phyloP scores from a whole-genome alignment of 2,329 filamentous ascomycete genomes.

The Penicillium janthinellum region DNA sequence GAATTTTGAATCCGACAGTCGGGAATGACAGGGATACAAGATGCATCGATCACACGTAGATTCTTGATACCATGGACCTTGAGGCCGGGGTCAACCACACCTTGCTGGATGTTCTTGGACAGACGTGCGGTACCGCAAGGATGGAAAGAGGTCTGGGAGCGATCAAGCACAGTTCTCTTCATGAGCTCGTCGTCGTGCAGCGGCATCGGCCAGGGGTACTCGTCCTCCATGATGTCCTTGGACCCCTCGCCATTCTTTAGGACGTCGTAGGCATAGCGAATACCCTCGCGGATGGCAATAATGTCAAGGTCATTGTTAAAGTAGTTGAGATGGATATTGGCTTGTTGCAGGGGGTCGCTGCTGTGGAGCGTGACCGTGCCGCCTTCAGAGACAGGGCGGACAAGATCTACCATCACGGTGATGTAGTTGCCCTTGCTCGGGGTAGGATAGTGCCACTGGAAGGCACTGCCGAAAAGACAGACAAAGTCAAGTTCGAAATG shows the following conservation, averaged over 20 bases:
- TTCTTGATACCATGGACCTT: slow-evolving; percentile 57
- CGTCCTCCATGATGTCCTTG: slow-evolving; percentile 42
- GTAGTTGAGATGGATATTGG: slow-evolving; percentile 44
- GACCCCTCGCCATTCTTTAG: slow-evolving; percentile 59
- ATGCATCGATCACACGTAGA: slow-evolving; percentile 59
- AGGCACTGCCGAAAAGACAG: slow-evolving; percentile 56
- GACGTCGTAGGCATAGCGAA: slow-evolving; percentile 59
- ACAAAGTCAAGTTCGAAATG: slow-evolving; percentile 67
- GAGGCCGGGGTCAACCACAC: slow-evolving; percentile 55
- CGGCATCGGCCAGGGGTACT: slow-evolving; percentile 65
- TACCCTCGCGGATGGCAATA: slow-evolving; percentile 61
- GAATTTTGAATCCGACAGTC: slow-evolving; percentile 62
- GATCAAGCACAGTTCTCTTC: slow-evolving; percentile 58
- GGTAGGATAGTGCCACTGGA: slow-evolving; percentile 53
- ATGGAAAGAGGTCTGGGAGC: slow-evolving; percentile 57
- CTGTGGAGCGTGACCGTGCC: slow-evolving; percentile 45
- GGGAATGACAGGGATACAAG: slow-evolving; percentile 57
- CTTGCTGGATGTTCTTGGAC: slow-evolving; percentile 54
- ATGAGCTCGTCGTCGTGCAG: slow-evolving; percentile 58
- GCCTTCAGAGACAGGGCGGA: slow-evolving; percentile 50
- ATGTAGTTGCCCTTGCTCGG: slow-evolving; percentile 53
- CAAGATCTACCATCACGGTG: slow-evolving; percentile 58
- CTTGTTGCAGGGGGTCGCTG: slow-evolving; percentile 40
- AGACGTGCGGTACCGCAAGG: slow-evolving; percentile 60
- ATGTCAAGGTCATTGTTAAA: slow-evolving; percentile 55